Evolutionary conservation across 352 stramenopile genomes (phyloP).

Genomic region (Globisporangium yorkense): DNA sequence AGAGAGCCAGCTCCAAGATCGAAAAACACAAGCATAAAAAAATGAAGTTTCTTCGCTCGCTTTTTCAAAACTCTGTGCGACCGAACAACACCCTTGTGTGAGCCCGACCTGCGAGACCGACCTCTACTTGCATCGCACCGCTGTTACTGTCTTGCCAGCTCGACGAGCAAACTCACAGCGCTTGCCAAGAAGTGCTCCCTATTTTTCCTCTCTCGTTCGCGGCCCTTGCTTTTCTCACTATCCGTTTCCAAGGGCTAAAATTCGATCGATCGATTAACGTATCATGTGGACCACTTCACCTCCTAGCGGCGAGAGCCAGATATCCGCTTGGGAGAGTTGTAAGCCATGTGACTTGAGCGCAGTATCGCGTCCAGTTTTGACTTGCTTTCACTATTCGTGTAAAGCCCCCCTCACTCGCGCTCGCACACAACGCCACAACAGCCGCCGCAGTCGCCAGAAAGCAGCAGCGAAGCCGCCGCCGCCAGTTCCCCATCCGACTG

Average conservation of each 20-base stretch:
- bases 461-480: background rate
- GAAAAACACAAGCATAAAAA: no score
- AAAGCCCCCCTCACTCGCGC: background rate
- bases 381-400: background rate
- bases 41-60: no score
- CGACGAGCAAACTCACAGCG: no score
- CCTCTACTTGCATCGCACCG: no score
- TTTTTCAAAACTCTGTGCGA: no score
- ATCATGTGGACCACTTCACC: background rate
- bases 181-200: no score
- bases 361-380: background rate
- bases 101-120: no score
- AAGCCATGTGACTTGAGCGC: background rate
- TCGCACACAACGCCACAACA: constrained; percentile 2
- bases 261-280: background rate
- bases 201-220: no score
- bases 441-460: constrained; percentile 1
- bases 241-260: background rate
- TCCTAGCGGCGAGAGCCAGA: background rate
- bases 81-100: no score
- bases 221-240: background rate
- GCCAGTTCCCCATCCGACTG: constrained; percentile 1
- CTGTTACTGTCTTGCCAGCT: no score
- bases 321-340: background rate
- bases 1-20: no score